Evolutionary conservation across 1,139 yeast species (phyloP).

Genomic region (Zhuliangozyma parablackwelliae): DNA sequence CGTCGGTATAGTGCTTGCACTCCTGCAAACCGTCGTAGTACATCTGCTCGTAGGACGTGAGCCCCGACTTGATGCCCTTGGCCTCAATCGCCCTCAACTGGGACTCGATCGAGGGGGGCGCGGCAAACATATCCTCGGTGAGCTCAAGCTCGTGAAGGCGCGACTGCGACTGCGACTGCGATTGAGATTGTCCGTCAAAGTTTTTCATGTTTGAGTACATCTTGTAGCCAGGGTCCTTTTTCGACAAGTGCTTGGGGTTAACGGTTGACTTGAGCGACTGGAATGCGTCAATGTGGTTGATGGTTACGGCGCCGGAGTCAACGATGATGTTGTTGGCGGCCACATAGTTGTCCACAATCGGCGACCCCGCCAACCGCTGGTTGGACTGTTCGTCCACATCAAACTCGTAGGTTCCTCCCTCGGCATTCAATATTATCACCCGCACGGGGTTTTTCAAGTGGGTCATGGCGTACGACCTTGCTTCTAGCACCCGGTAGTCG

Average conservation of each 20-base stretch:
- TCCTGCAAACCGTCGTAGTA: constrained; percentile 23
- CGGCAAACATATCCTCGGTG: constrained; percentile 18
- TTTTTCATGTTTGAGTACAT: constrained; percentile 15
- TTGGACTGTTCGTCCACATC: constrained; percentile 19
- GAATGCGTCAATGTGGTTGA: constrained; percentile 20
- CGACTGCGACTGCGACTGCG: too few relatives aligned
- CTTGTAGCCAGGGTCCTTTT: constrained; percentile 19
- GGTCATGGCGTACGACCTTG: constrained; percentile 24
- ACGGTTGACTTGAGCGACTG: constrained; percentile 15
- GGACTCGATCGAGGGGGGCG: constrained; percentile 15
- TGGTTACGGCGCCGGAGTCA: constrained; percentile 9
- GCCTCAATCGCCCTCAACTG: constrained; percentile 17
- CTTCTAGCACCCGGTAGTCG: constrained; percentile 25
- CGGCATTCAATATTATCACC: constrained; percentile 24
- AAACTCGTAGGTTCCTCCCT: constrained; percentile 30
- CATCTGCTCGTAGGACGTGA: constrained; percentile 17
- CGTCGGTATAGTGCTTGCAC: constrained; percentile 15
- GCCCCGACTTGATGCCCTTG: constrained; percentile 5
- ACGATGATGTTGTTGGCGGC: constrained; percentile 10
- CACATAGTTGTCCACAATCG: constrained; percentile 19
- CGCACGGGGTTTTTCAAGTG: constrained; percentile 27
- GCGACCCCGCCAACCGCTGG: constrained; percentile 19
- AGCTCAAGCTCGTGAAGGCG: constrained; percentile 13
- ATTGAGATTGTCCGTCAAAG: not conserved
- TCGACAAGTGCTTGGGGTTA: constrained; percentile 16